Evolutionary conservation across 352 stramenopile species (phyloP), one percentile per base, ranked within the genome.

Genomic region (Globisporangium alternatum): DNA sequence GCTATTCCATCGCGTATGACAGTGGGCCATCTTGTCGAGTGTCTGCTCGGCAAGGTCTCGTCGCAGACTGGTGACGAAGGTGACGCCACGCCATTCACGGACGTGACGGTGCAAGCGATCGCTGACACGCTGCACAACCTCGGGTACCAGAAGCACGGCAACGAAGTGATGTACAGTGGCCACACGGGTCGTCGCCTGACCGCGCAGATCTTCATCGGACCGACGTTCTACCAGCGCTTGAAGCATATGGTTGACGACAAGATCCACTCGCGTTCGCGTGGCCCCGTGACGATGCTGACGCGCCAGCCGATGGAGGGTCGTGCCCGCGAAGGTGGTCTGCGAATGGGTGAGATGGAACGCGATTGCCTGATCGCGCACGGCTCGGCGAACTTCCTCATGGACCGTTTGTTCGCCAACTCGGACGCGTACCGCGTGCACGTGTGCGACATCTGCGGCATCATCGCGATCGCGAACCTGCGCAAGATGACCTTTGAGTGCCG

Each of bases 211-310:
- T 99, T 99, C 82, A 98, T 99, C 62, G 98, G 98, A 30, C 98
- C 98, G 41, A 99, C 96, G 44, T 99, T 99, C 83, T 99, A 99
- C 86, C 98, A 99, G 82, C 90, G 97, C 31, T 79, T 99, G 65
- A 99, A 99, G 92, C 98, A 99, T 83, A 98, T 99, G 83, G 98
- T 98, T 56, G 97, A 99, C 75, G 98, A 99, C 78, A 99, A 99
- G 90, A 99, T 99, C 64, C 98, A 99, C 85, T 98, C 95, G 64
- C 90, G 98, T 39, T 94, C 86, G 53, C 83, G 90, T 63, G 89
- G 89, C 13, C 97, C 97, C 7, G 92, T 99, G 63, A 97, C 97
- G 49, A 99, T 99, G 94, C 80, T 99, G 22, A 99, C 97, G 41
- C 92, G 97, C 47, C 98, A 99, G 82, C 98, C 98, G 44, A 93